Evolutionary conservation across 495 filamentous ascomycete species (phyloP).

Genomic region (Tetracladium setigerum): DNA sequence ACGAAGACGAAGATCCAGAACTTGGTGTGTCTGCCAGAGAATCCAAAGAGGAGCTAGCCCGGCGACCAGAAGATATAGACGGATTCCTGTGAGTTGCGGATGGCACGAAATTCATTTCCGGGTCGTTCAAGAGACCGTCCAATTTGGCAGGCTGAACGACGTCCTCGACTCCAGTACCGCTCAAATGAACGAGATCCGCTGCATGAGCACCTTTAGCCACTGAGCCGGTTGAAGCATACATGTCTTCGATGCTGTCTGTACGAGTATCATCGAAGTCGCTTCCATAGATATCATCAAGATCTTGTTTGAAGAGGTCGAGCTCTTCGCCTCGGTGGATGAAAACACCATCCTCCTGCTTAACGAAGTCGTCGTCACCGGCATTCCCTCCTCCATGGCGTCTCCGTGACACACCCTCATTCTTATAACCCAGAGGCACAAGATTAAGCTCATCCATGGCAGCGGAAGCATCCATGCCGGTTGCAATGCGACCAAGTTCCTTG

Average conservation of each 20-base stretch:
- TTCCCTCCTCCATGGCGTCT: neutral
- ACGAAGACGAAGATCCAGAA: neutral
- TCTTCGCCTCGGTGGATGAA: constrained; percentile 30
- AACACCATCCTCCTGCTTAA: constrained; percentile 25
- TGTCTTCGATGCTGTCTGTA: neutral
- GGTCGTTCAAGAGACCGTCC: constrained; percentile 13
- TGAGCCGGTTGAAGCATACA: constrained; percentile 3
- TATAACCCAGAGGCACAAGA: constrained; percentile 4
- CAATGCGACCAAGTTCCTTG: constrained; percentile 65
- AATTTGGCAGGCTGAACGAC: constrained; percentile 13
- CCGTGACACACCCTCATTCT: neutral
- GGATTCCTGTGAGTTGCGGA: neutral
- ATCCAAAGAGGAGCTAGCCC: neutral
- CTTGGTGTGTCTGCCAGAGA: neutral
- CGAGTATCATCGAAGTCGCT: constrained; percentile 1
- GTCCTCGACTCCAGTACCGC: constrained; percentile 20
- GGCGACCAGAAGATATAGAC: neutral
- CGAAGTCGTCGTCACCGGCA: constrained; percentile 14
- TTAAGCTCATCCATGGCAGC: constrained; percentile 12
- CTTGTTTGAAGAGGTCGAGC: constrained; percentile 26
- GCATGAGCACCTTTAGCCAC: constrained; percentile 5
- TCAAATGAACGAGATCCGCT: neutral
- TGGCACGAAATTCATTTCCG: neutral
- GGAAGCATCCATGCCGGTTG: constrained; percentile 26
- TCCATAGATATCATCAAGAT: constrained; percentile 8